phyloP scores from a whole-genome alignment of 1,284 basidiomycete species.

The Phellinidium pouzarii region DNA sequence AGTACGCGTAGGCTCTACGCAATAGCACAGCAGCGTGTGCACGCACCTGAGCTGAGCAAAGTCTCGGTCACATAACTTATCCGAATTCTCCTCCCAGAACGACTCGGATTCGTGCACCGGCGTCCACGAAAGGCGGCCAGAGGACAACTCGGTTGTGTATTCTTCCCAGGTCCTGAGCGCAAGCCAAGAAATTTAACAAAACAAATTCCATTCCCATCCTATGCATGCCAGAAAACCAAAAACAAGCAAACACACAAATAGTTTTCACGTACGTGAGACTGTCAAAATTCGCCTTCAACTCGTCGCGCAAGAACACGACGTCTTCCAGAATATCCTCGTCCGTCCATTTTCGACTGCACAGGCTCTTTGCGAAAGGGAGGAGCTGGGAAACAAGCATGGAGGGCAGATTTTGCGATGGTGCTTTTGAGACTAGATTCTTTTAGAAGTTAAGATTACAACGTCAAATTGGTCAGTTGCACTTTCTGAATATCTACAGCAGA shows the following conservation, averaged over 20 bases:
- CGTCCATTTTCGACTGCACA: constrained; percentile 83
- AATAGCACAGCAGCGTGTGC: constrained; percentile 10
- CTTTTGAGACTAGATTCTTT: constrained; percentile 83
- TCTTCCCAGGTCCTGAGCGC: constrained; percentile 86
- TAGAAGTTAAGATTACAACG: background rate
- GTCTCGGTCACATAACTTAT: constrained; percentile 76
- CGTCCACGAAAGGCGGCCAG: constrained; percentile 90
- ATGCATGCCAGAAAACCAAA: background rate
- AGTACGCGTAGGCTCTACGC: background rate
- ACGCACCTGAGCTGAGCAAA: constrained; percentile 74
- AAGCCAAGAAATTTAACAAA: no score
- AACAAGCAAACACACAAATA: background rate
- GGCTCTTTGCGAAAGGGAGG: constrained; percentile 80
- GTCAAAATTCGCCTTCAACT: constrained; percentile 77
- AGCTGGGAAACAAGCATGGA: constrained; percentile 89
- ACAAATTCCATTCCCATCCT: no score
- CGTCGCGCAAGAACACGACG: constrained; percentile 77
- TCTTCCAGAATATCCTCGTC: constrained; percentile 95
- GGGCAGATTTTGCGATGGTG: constrained; percentile 78
- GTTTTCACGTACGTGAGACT: constrained; percentile 71
- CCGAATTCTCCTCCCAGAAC: constrained; percentile 96
- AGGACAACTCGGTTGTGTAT: constrained; percentile 85
- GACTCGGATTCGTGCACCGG: constrained; percentile 94
- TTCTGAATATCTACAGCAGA: background rate
- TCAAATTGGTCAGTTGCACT: no score